A percentile compares a stretch with the other conserved stretches of the same genome.
Conservation (phyloP, 352 stramenopile species). For the Phytophthora niederhauseri region DNA sequence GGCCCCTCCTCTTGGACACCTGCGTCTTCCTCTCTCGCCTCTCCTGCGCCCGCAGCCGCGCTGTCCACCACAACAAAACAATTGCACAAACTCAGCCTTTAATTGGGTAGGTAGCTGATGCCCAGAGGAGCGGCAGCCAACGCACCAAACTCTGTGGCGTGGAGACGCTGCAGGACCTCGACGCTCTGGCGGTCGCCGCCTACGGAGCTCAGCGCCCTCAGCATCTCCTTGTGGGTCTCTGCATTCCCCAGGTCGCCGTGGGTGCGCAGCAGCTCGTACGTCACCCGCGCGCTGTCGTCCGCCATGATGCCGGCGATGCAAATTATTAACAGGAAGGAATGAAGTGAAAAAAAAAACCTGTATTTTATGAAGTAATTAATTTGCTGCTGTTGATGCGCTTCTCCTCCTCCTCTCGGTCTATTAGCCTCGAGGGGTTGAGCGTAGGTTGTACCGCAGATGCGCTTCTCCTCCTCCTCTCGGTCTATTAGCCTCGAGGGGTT, state of each 20-base stretch:
- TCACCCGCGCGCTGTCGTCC: constrained; percentile 14
- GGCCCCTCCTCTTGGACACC: constrained; percentile 43
- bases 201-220: constrained; percentile 40
- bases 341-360: constrained; percentile 15
- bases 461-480: not conserved
- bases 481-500: constrained; percentile 10
- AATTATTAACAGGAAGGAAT: not conserved
- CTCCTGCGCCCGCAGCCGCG: constrained; percentile 32
- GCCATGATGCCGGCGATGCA: constrained; percentile 8
- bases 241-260: constrained; percentile 28
- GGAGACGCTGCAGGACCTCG: constrained; percentile 45
- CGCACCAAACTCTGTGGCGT: constrained; percentile 55
- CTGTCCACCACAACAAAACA: constrained; percentile 22
- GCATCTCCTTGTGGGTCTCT: constrained; percentile 47
- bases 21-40: constrained; percentile 6
- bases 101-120: not conserved
- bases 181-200: constrained; percentile 31
- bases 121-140: not conserved
- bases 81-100: not conserved
- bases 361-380: not conserved
- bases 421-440: no score
- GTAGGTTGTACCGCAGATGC: no score
- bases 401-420: not conserved
- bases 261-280: constrained; percentile 43
- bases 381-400: not conserved